These are phyloP conservation scores for Globisporangium camurandrum DNA, from an alignment of 352 stramenopile genomes.

Conservation along the genomic window DNA sequence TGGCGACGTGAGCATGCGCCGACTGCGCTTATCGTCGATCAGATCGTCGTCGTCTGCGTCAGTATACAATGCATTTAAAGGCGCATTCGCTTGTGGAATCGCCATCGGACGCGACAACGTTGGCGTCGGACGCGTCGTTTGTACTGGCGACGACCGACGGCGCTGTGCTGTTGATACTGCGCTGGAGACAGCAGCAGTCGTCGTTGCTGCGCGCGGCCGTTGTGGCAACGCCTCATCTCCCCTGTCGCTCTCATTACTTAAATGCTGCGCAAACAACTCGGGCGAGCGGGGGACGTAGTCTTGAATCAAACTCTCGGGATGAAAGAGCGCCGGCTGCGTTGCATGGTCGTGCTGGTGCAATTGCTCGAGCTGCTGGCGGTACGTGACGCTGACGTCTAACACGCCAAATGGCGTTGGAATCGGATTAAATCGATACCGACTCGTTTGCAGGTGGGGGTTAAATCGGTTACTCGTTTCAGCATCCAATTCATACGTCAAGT, in stretches of 20 bases:
- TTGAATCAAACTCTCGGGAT: constrained; percentile 80
- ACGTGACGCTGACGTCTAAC: constrained; percentile 56
- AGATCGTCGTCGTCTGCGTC: constrained; percentile 12
- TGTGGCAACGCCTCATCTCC: too few relatives aligned
- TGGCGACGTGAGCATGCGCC: constrained; percentile 5
- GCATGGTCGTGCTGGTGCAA: constrained; percentile 25
- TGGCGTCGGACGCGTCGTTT: constrained; percentile 17
- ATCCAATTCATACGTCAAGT: constrained; percentile 56
- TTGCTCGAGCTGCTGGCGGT: constrained; percentile 52
- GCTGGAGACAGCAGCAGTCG: too few relatives aligned
- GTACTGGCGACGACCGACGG: constrained; percentile 12
- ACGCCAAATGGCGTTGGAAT: constrained; percentile 74
- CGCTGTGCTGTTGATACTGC: constrained; percentile 7
- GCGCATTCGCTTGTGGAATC: constrained; percentile 63
- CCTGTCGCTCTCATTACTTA: too few relatives aligned
- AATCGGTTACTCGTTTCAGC: constrained; percentile 19
- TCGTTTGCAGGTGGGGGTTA: constrained; percentile 34
- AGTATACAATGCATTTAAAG: too few relatives aligned
- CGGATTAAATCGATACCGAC: constrained; percentile 65
- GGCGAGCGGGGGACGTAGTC: constrained; percentile 76
- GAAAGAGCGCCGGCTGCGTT: constrained; percentile 39
- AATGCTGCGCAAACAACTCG: constrained; percentile 19
- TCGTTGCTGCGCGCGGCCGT: too few relatives aligned
- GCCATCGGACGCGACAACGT: constrained; percentile 74
- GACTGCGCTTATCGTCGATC: constrained; percentile 23